Evolutionary conservation across 2,329 filamentous ascomycete genomes (phyloP), one percentile per base, ranked within the genome.

Genomic region (Venturia aucupariae): DNA sequence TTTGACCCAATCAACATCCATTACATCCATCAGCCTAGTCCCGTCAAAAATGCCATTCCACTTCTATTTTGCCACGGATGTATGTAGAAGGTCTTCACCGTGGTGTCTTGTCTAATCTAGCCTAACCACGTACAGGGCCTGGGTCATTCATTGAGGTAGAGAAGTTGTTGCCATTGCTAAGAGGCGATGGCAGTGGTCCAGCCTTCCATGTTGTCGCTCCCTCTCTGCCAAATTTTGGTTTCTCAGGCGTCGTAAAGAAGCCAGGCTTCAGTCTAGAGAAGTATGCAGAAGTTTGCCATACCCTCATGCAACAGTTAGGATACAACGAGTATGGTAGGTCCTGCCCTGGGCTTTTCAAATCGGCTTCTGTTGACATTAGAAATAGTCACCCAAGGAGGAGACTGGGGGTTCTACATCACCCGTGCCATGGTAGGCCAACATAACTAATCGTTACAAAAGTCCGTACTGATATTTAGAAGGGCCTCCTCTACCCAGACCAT

Each of bases 371-470:
- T 41, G 27, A 41, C 38, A 32, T n/a, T 48, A 60, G 41, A 70
- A 41, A 15, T 17, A 60, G 71, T 76, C 1, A 76, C 78, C 7
- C 77, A 89, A 74, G 86, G 86, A 67, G 88, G 88, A 35, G 88
- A 90, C 70, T 90, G 86, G 87, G 89, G 88, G 22, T 85, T 81
- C 71, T 79, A 81, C 68, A 82, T 91, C 68, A 86, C 86, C 13
- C 82, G 88, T 3, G 74, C 80, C n/a, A 63, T 11, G 82, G 46
- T 51, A 51, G 17, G 22, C 11, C 22, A 51, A 13, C 4, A 13
- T 15, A 15, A 15, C 10, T 10, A 51, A 24, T 7, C 46, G 27
- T 5, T 15, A 15, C 2, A 13, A 27, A 13, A 91, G n/a, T 64
- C 15, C 10, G 1, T 15, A 27, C 17, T 51, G 22, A 51, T 51